phyloP scores from a whole-genome alignment of 306 rosid genomes.

The Rubus parviflorus region DNA sequence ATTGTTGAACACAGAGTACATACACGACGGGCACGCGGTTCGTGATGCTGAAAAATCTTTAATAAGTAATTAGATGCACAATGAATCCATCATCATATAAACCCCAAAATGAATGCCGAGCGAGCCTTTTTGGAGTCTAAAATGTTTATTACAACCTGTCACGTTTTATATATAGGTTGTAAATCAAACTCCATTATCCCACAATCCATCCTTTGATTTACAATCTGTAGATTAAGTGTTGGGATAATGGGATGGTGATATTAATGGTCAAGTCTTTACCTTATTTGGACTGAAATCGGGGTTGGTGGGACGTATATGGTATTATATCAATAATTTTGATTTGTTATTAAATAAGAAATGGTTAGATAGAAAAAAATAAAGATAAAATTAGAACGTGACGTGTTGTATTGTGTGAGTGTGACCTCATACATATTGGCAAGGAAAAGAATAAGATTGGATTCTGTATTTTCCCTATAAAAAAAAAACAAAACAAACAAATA shows the following conservation, averaged over 20 bases:
- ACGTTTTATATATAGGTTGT: too few species aligned
- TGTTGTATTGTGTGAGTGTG: background rate
- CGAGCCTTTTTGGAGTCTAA: background rate
- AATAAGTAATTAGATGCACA: too few species aligned
- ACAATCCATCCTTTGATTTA: background rate
- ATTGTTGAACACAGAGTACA: too few species aligned
- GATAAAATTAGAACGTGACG: background rate
- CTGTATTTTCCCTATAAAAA: background rate
- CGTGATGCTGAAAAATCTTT: too few species aligned
- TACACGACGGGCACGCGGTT: too few species aligned
- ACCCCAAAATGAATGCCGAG: background rate
- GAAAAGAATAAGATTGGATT: background rate
- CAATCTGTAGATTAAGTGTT: too few species aligned
- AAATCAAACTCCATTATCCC: background rate
- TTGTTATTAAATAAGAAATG: background rate
- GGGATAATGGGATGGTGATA: too few species aligned
- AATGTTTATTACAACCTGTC: background rate
- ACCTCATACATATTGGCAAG: background rate
- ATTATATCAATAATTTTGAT: background rate
- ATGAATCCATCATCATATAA: too few species aligned
- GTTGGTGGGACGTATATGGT: background rate
- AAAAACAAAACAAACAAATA: background rate
- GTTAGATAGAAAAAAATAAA: background rate
- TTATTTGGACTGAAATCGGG: background rate
- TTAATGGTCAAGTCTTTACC: too few species aligned